phyloP scores from a whole-genome alignment of 2,329 filamentous ascomycete genomes.

The Neoarthrinium moseri region DNA sequence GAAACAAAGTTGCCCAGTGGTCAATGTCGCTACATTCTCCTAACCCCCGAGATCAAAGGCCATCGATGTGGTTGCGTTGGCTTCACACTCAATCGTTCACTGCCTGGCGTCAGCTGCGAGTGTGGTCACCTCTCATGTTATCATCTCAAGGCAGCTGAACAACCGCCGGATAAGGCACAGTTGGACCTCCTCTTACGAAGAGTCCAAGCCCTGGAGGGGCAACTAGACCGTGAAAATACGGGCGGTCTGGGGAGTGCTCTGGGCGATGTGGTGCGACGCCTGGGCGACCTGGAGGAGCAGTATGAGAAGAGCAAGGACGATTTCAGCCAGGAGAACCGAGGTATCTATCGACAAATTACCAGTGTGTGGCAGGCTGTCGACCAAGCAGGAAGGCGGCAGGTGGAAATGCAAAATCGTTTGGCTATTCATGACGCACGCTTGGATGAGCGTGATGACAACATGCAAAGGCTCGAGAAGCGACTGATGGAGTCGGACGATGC shows the following conservation, averaged over 20 bases:
- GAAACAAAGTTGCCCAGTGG: slow-evolving; percentile 52
- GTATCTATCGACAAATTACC: slow-evolving; percentile 53
- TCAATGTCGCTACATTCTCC: slow-evolving; percentile 58
- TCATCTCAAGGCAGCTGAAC: slow-evolving; percentile 49
- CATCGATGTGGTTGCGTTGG: slow-evolving; percentile 58
- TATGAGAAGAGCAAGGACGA: slow-evolving; percentile 53
- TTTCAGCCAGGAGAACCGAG: slow-evolving; percentile 49
- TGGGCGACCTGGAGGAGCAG: slow-evolving; percentile 52
- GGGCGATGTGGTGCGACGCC: slow-evolving; percentile 35
- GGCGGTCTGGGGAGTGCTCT: slow-evolving; percentile 33
- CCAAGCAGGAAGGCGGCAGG: slow-evolving; percentile 39
- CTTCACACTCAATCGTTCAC: slow-evolving; percentile 52
- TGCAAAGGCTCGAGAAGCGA: slow-evolving; percentile 45
- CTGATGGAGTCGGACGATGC: slow-evolving; percentile 50
- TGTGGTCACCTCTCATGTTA: slow-evolving; percentile 62
- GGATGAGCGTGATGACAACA: slow-evolving; percentile 35
- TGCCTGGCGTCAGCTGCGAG: slow-evolving; percentile 54
- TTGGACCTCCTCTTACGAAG: slow-evolving; percentile 47
- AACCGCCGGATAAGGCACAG: slow-evolving; percentile 42
- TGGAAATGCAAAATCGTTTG: slow-evolving; percentile 34
- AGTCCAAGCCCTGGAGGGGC: slow-evolving; percentile 42
- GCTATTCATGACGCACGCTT: slow-evolving; percentile 40
- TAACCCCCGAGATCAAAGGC: slow-evolving; percentile 55
- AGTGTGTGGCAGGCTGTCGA: slow-evolving; percentile 53
- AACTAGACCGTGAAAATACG: slow-evolving; percentile 35